A percentile compares a stretch with the other conserved stretches of the same genome.
These are phyloP conservation scores for Caloboletus firmus DNA, from an alignment of 1,284 basidiomycete species.

Conservation along the genomic window DNA sequence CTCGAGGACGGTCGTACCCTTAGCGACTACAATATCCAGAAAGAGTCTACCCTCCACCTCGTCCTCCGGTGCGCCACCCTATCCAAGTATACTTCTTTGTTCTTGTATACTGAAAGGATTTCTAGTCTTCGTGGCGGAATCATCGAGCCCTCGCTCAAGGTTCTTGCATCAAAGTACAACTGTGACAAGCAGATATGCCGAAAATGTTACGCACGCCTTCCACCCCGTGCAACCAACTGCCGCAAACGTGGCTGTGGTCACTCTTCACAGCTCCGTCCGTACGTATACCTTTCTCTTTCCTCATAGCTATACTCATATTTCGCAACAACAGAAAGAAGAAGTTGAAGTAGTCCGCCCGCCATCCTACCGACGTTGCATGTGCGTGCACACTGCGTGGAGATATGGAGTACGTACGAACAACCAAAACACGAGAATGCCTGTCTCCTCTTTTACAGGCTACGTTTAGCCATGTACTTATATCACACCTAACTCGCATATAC, in stretches of 20 bases:
- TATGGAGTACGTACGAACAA: constrained; percentile 7
- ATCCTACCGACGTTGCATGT: background rate
- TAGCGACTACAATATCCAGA: constrained; percentile 98
- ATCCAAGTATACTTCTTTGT: too few relatives aligned
- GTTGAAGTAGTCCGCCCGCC: constrained; percentile 74
- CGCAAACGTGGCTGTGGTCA: constrained; percentile 91
- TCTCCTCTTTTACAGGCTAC: background rate
- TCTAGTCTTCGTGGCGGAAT: constrained; percentile 64
- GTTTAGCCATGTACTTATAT: constrained; percentile 23
- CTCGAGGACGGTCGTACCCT: constrained; percentile 96
- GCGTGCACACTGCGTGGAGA: background rate
- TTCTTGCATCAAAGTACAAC: constrained; percentile 95
- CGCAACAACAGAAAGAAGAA: constrained; percentile 77
- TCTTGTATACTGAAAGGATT: background rate
- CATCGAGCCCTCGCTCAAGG: constrained; percentile 98
- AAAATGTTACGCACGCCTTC: constrained; percentile 99
- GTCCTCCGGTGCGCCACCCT: constrained; percentile 75
- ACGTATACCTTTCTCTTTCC: constrained; percentile 36
- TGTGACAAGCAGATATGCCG: constrained; percentile 99
- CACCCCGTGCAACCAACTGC: constrained; percentile 99
- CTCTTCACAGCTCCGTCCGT: constrained; percentile 95
- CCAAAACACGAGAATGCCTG: background rate
- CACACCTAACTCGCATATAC: constrained; percentile 18
- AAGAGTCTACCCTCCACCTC: constrained; percentile 97
- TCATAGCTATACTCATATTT: background rate